Evolutionary conservation across 495 filamentous ascomycete species (phyloP), one percentile per base, ranked within the genome.

Genomic region (Evernia prunastri): DNA sequence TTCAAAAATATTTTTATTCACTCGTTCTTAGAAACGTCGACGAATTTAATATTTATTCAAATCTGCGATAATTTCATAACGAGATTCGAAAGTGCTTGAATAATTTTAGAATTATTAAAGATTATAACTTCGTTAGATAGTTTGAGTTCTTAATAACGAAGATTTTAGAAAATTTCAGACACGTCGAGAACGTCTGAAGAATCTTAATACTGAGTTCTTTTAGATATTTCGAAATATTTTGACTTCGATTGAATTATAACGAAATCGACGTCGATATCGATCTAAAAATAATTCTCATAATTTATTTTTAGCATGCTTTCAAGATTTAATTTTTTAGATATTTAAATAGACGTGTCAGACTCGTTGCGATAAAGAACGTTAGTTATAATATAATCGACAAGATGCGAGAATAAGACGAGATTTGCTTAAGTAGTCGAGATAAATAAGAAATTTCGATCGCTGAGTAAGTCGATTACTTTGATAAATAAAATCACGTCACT

Each of bases 1-100:
- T 20, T 23, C n/a, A 62, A 35, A n/a, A 11, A 25, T 15, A 62
- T n/a, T 39, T 54, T 51, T 62, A 56, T 56, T 35, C 40, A 56
- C 40, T 62, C n/a, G 8, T 37, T 35, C 29, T 56, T 27, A 36
- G 23, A 35, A 4, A 62, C 25, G 11, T 56, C 56, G 56, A 53
- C 10, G 17, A 62, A 62, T 20, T 49, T 29, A 23, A 37, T 54
- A 62, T 62, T 20, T 20, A 36, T 36, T 49, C 56, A 62, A 5
- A 62, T 29, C 4, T 11, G 12, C 39, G 37, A 31, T 17, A 53
- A 62, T 11, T 53, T 62, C 4, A 10, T 40, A 20, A 63, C 18
- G 18, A 56, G 13, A 29, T 57, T 57, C 27, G 9, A 27, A 56
- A 63, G 25, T 25, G 18, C 29, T 15, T 56, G 4, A 27, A 43